These are phyloP conservation scores for Mortierella sp. DNA, from an alignment of 371 early-diverging fungal genomes.

Conservation along the genomic window DNA sequence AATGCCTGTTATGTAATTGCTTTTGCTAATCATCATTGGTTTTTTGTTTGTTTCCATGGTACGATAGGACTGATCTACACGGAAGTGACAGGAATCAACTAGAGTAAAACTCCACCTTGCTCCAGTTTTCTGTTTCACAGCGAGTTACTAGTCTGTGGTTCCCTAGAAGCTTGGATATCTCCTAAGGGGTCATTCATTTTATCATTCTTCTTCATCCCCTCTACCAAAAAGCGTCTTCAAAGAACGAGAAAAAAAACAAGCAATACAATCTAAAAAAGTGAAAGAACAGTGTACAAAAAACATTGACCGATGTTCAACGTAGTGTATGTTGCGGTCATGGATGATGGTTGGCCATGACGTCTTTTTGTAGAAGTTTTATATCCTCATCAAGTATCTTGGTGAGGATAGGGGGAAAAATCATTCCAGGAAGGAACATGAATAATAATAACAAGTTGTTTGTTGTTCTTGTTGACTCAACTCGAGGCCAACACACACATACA, in stretches of 20 bases:
- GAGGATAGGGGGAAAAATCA: background rate
- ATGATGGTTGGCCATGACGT: background rate
- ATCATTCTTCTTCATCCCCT: no score
- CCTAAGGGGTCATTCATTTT: no score
- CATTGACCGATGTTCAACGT: background rate
- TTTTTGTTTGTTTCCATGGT: background rate
- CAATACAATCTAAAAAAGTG: no score
- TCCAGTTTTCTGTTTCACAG: background rate
- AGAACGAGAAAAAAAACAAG: no score
- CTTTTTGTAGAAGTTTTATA: no score
- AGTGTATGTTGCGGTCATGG: no score
- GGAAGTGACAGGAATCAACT: conserved; percentile 48
- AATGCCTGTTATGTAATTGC: background rate
- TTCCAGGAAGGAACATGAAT: background rate
- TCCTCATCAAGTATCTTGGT: no score
- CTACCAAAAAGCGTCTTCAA: no score
- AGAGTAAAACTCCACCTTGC: background rate
- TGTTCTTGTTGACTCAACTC: background rate
- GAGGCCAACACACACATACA: no score
- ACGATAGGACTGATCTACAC: conserved; percentile 38
- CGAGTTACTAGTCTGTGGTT: background rate
- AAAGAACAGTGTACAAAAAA: background rate
- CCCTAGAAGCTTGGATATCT: no score
- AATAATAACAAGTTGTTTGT: background rate
- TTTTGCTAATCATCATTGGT: background rate